phyloP scores from a whole-genome alignment of 2,329 filamentous ascomycete genomes.

The Ophiostoma sp. region DNA sequence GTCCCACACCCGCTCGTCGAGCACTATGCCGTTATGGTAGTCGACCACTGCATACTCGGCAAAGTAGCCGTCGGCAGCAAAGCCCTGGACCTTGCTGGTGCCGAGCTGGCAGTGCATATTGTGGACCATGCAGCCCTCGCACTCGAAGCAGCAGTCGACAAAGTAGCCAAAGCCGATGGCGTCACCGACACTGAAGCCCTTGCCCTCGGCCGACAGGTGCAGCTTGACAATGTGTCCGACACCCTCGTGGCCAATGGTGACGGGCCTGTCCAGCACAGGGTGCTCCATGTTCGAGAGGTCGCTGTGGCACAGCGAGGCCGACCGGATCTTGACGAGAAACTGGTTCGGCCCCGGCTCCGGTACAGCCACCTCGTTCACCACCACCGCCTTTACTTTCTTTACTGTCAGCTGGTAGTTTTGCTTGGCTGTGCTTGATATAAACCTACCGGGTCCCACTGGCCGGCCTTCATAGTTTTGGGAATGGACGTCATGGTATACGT shows the following conservation, averaged over 20 bases:
- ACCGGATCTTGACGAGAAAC: constrained; percentile 36
- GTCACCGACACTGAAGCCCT: constrained; percentile 41
- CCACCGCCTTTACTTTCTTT: constrained; percentile 19
- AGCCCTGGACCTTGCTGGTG: constrained; percentile 40
- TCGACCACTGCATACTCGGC: constrained; percentile 44
- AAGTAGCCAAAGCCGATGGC: constrained; percentile 44
- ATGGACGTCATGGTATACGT: constrained; percentile 21
- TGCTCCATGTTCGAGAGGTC: constrained; percentile 30
- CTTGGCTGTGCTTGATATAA: background rate
- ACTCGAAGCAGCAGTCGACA: constrained; percentile 43
- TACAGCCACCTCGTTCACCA: constrained; percentile 39
- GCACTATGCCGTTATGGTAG: constrained; percentile 40
- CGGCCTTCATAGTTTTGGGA: constrained; percentile 27
- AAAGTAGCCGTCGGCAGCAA: constrained; percentile 43
- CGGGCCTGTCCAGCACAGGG: constrained; percentile 27
- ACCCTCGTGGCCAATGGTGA: constrained; percentile 42
- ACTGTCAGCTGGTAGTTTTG: background rate
- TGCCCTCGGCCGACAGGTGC: constrained; percentile 34
- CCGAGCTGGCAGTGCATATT: constrained; percentile 39
- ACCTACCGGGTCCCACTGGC: constrained; percentile 25
- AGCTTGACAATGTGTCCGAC: constrained; percentile 41
- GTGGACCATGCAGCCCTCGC: constrained; percentile 43
- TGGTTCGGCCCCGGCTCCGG: constrained; percentile 40
- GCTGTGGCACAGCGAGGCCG: constrained; percentile 36
- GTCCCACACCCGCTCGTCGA: constrained; percentile 36